Percentiles rank a stretch among this genome's conserved stretches.
Evolutionary conservation across 768 basidiomycete genomes (phyloP).

Genomic region (Suillus paluster): DNA sequence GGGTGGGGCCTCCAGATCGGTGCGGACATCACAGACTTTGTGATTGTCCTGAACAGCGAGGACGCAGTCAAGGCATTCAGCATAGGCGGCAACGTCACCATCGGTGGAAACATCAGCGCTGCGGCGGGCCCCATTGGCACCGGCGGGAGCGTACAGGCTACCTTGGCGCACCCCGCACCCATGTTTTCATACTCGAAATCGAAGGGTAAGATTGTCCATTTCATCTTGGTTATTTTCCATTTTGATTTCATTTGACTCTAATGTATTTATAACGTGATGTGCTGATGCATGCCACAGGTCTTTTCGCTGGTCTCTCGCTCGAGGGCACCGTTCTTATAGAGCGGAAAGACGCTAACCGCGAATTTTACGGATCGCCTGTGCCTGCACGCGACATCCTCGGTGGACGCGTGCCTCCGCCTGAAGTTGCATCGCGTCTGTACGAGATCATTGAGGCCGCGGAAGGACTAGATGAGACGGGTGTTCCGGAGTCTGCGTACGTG

Average conservation of each 20-base stretch:
- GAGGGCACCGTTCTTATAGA: slow-evolving; percentile 96
- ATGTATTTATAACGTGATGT: slow-evolving; percentile 4
- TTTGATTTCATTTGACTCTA: background rate
- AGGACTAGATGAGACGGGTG: slow-evolving; percentile 83
- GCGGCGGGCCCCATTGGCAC: slow-evolving; percentile 94
- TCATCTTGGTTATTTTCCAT: background rate
- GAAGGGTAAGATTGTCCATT: slow-evolving; percentile 61
- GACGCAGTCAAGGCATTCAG: slow-evolving; percentile 96
- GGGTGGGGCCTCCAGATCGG: slow-evolving; percentile 97
- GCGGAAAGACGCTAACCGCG: slow-evolving; percentile 93
- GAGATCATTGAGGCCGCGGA: slow-evolving; percentile 97
- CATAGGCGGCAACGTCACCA: slow-evolving; percentile 93
- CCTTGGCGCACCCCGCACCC: slow-evolving; percentile 89
- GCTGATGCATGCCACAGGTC: slow-evolving; percentile 51
- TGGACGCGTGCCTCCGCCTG: slow-evolving; percentile 95
- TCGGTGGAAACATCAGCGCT: slow-evolving; percentile 87
- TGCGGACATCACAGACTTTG: slow-evolving; percentile 94
- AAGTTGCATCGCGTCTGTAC: slow-evolving; percentile 90
- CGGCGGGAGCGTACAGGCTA: slow-evolving; percentile 86
- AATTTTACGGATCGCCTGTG: slow-evolving; percentile 92
- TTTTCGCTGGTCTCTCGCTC: slow-evolving; percentile 93
- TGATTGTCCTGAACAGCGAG: slow-evolving; percentile 95
- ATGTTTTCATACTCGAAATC: slow-evolving; percentile 98
- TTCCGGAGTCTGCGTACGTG: slow-evolving; percentile 82
- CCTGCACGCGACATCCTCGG: slow-evolving; percentile 90